These are phyloP conservation scores for Emiliania huxleyi DNA, from an alignment of 78 protist genomes.

Conservation along the genomic window DNA sequence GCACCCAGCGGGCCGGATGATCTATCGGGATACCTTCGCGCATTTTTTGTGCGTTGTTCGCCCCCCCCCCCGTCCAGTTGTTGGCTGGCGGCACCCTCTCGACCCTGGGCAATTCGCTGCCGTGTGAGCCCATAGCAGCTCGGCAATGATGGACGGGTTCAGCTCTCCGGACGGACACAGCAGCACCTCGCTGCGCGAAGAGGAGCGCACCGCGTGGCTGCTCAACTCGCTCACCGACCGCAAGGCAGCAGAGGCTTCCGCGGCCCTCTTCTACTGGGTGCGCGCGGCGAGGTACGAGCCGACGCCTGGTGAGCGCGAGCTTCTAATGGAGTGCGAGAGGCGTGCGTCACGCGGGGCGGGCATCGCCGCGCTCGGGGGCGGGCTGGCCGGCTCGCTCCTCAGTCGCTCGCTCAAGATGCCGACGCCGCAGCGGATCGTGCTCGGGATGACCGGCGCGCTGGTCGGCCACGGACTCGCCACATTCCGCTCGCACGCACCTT, in stretches of 20 bases:
- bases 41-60: too few relatives aligned
- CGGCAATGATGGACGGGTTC: too few relatives aligned
- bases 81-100: too few relatives aligned
- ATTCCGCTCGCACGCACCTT: background rate
- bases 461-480: background rate
- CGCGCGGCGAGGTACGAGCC: background rate
- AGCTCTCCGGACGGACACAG: too few relatives aligned
- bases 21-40: too few relatives aligned
- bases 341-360: background rate
- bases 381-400: background rate
- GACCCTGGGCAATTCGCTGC: too few relatives aligned
- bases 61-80: too few relatives aligned
- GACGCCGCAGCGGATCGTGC: background rate
- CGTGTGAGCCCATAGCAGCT: too few relatives aligned
- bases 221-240: background rate
- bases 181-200: too few relatives aligned
- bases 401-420: background rate
- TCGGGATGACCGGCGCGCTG: background rate
- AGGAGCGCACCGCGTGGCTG: background rate
- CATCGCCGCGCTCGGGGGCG: background rate
- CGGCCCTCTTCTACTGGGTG: background rate
- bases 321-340: background rate
- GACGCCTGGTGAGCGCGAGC: background rate
- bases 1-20: too few relatives aligned
- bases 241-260: background rate